These are phyloP conservation scores for Dacryopinax spathularia DNA, from an alignment of 768 basidiomycete species.

Conservation along the genomic window DNA sequence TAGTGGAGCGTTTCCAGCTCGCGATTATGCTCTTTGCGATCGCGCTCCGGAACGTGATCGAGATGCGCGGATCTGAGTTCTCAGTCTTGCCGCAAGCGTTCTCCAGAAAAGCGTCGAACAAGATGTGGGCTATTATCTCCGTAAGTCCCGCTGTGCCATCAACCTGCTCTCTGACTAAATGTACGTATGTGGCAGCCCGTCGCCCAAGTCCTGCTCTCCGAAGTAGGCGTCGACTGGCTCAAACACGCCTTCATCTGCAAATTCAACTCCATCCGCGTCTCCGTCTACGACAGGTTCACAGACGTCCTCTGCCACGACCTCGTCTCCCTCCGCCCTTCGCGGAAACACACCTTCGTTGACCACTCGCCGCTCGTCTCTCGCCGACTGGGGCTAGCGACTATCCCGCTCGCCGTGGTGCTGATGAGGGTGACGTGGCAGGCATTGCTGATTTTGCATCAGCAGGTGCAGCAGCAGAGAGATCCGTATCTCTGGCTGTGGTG, in stretches of 20 bases:
- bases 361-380: conserved; percentile 90
- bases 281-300: conserved; percentile 86
- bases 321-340: conserved; percentile 32
- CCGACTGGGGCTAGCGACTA: conserved; percentile 80
- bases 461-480: neutral
- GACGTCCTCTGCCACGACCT: conserved; percentile 93
- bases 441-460: conserved; percentile 20
- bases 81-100: conserved; percentile 55
- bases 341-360: conserved; percentile 77
- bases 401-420: conserved; percentile 73
- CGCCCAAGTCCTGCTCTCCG: conserved; percentile 75
- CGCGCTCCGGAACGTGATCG: conserved; percentile 87
- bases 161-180: neutral
- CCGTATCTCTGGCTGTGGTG: conserved; percentile 27
- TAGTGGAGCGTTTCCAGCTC: conserved; percentile 92
- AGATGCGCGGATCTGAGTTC: conserved; percentile 81
- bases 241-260: conserved; percentile 99
- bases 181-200: conserved; percentile 71
- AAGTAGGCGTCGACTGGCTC: conserved; percentile 93
- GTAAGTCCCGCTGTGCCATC: conserved; percentile 32
- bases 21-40: conserved; percentile 81
- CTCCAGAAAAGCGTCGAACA: conserved; percentile 69
- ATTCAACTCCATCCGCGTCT: conserved; percentile 94
- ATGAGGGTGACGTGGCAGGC: conserved; percentile 28
- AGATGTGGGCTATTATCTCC: conserved; percentile 79